phyloP scores from a whole-genome alignment of 2,329 filamentous ascomycete genomes.

The Colletotrichum abscissum region DNA sequence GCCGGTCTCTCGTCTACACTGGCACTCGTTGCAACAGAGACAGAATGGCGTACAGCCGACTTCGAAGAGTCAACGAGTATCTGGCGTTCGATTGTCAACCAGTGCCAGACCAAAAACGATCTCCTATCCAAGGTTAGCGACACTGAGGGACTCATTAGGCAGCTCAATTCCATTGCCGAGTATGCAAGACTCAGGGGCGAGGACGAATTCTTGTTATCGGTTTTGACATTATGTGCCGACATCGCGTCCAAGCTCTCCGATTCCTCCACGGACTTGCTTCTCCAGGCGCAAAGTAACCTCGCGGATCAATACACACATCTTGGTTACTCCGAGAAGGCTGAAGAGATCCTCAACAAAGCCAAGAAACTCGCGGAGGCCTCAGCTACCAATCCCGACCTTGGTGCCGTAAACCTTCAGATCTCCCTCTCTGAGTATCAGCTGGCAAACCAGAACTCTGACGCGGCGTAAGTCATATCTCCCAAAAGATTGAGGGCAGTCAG shows the following conservation, averaged over 20 bases:
- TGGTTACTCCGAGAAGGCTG: constrained; percentile 63
- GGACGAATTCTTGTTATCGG: constrained; percentile 55
- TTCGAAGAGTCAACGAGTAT: constrained; percentile 50
- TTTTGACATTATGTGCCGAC: constrained; percentile 58
- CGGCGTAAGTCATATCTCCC: constrained; percentile 57
- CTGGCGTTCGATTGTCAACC: constrained; percentile 57
- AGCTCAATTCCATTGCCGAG: constrained; percentile 62
- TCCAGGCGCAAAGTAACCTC: constrained; percentile 59
- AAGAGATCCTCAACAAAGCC: constrained; percentile 66
- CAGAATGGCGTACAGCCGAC: constrained; percentile 43
- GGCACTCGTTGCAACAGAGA: constrained; percentile 53
- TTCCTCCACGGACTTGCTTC: constrained; percentile 50
- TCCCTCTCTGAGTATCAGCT: constrained; percentile 81
- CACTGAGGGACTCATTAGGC: constrained; percentile 58
- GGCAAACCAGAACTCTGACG: constrained; percentile 72
- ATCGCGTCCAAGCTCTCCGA: constrained; percentile 50
- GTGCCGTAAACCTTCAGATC: constrained; percentile 69
- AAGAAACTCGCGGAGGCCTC: constrained; percentile 58
- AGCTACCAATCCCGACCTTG: constrained; percentile 49
- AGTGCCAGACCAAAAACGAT: constrained; percentile 52
- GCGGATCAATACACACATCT: constrained; percentile 65
- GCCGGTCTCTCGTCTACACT: constrained; percentile 57
- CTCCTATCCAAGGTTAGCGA: constrained; percentile 61
- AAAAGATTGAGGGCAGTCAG: neutral
- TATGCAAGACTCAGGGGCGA: constrained; percentile 64